phyloP scores from a whole-genome alignment of 768 basidiomycete genomes.

The Hygrocybe coccinea region DNA sequence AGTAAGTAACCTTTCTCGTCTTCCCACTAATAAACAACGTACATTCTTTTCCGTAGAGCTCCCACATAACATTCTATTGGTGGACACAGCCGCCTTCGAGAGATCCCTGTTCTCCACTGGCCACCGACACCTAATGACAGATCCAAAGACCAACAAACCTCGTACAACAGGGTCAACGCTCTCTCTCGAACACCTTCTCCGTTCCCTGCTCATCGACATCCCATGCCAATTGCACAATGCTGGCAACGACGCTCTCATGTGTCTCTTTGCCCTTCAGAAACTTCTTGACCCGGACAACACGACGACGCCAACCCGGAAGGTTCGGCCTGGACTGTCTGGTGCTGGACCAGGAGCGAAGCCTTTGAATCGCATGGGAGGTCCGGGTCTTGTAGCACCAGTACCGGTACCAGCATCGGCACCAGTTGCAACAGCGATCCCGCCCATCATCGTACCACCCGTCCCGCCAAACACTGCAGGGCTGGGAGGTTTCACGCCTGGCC shows the following conservation, averaged over 20 bases:
- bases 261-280: slow-evolving; percentile 62
- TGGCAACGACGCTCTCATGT: slow-evolving; percentile 76
- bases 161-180: slow-evolving; percentile 52
- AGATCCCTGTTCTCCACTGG: slow-evolving; percentile 56
- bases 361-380: not conserved
- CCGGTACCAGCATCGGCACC: too few species aligned
- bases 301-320: slow-evolving; percentile 31
- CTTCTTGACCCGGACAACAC: slow-evolving; percentile 55
- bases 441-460: too few species aligned
- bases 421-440: too few species aligned
- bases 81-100: slow-evolving; percentile 66
- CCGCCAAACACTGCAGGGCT: too few species aligned
- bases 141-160: slow-evolving; percentile 50
- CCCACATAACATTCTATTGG: slow-evolving; percentile 63
- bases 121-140: slow-evolving; percentile 54
- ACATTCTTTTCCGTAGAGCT: too few species aligned
- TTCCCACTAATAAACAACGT: too few species aligned
- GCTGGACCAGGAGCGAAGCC: not conserved
- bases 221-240: slow-evolving; percentile 57
- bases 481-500: not conserved
- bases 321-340: not conserved
- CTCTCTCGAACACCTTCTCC: slow-evolving; percentile 60
- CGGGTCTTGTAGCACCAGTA: too few species aligned
- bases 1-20: slow-evolving; percentile 57
- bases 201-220: slow-evolving; percentile 32